Percentiles rank a stretch among this genome's conserved stretches.
Evolutionary conservation across 306 rosid species (phyloP).

Genomic region (Rosa persica): DNA sequence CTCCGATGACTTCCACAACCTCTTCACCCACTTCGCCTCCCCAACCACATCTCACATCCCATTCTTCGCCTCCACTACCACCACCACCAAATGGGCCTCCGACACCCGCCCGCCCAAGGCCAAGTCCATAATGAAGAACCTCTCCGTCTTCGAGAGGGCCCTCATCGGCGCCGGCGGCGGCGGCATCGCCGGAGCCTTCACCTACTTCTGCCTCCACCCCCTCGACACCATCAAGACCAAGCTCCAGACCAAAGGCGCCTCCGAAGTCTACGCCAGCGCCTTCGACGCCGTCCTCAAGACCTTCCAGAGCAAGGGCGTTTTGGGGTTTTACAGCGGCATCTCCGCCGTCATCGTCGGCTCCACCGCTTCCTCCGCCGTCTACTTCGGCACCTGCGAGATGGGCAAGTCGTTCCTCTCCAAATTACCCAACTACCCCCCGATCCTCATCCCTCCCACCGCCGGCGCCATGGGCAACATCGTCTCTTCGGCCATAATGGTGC

Average conservation of each 20-base stretch:
- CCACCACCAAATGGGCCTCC: slow-evolving; percentile 29
- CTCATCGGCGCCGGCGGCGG: slow-evolving; percentile 86
- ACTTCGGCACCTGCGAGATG: slow-evolving; percentile 86
- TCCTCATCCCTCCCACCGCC: slow-evolving; percentile 74
- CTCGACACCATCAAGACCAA: slow-evolving; percentile 87
- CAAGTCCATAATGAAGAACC: slow-evolving; percentile 46
- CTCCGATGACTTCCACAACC: slow-evolving; percentile 31
- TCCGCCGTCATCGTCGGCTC: slow-evolving; percentile 90
- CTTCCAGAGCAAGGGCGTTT: slow-evolving; percentile 59
- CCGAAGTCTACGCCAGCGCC: slow-evolving; percentile 60
- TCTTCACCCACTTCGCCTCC: slow-evolving; percentile 48
- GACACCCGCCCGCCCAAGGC: slow-evolving; percentile 33
- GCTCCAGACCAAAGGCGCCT: slow-evolving; percentile 85
- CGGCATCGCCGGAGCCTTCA: slow-evolving; percentile 94
- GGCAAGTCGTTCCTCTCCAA: slow-evolving; percentile 67
- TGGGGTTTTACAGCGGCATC: slow-evolving; percentile 79
- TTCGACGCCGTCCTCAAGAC: slow-evolving; percentile 69
- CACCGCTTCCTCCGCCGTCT: slow-evolving; percentile 80
- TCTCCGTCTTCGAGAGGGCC: slow-evolving; percentile 78
- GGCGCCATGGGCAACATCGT: slow-evolving; percentile 87
- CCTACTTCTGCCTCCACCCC: slow-evolving; percentile 83
- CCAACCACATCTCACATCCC: slow-evolving; percentile 9
- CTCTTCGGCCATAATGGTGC: slow-evolving; percentile 89
- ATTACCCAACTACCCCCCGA: slow-evolving; percentile 45
- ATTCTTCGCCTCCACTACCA: slow-evolving; percentile 28